Evolutionary conservation across 257 asterid genomes (phyloP).

Genomic region (Penstemon eatonii): DNA sequence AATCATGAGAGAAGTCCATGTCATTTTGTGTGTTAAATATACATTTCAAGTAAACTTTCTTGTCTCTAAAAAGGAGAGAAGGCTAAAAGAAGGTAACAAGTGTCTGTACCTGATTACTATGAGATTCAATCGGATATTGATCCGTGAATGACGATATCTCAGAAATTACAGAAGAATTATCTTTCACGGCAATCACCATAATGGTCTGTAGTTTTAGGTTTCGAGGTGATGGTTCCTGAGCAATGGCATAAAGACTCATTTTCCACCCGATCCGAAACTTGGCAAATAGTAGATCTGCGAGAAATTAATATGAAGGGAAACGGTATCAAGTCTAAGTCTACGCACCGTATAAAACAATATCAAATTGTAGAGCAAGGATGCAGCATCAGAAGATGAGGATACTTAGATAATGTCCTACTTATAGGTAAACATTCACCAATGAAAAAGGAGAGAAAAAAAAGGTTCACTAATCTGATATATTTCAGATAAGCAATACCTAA

Average conservation of each 20-base stretch:
- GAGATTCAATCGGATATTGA: conserved; percentile 39
- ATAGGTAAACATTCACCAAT: neutral
- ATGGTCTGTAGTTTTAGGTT: conserved; percentile 65
- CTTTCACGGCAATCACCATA: conserved; percentile 79
- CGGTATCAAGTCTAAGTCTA: conserved; percentile 14
- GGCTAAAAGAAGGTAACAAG: conserved; percentile 11
- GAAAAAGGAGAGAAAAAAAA: neutral
- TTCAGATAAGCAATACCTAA: conserved; percentile 59
- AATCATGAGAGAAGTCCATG: conserved; percentile 12
- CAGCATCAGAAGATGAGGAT: conserved; percentile 7
- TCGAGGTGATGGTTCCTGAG: conserved; percentile 47
- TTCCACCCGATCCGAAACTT: conserved; percentile 93
- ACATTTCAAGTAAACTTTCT: conserved; percentile 5
- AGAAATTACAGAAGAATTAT: conserved; percentile 44
- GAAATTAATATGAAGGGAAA: conserved; percentile 23
- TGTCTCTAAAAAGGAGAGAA: conserved; percentile 8
- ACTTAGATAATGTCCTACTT: neutral
- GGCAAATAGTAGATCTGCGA: conserved; percentile 68
- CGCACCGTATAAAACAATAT: conserved; percentile 21
- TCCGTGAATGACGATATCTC: conserved; percentile 53
- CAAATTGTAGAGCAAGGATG: conserved; percentile 12
- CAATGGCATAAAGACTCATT: conserved; percentile 62
- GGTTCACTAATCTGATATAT: neutral
- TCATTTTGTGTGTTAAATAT: neutral
- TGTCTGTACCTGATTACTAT: conserved; percentile 62